Evolutionary conservation across 1,139 yeast species (phyloP), one percentile per base, ranked within the genome.

Genomic region (Pneumocystis murina): DNA sequence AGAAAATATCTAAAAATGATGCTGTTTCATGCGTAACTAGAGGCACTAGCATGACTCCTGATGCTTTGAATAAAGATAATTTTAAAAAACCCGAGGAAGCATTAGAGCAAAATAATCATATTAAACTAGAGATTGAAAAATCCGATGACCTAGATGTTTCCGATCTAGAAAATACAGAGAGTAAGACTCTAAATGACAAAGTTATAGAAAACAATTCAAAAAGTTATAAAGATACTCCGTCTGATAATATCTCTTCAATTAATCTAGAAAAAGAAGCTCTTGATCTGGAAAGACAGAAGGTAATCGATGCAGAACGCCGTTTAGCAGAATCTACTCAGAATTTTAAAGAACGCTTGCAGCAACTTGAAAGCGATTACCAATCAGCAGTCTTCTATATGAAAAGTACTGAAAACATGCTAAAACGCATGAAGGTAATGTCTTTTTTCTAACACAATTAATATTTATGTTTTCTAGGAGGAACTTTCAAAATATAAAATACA

Each of bases 311-410:
- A 7, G 67, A 63, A 54, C 62, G 61, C 33, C 63, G 63, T 55
- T 41, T 66, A 43, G 62, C 62, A 20, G 65, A 61, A 62, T 55
- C 62, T 36, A 60, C 65, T 28, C 64, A 61, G 10, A 63, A 63
- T 33, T 64, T 54, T 59, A 63, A 61, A 43, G 66, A 64, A 24
- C 66, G 67, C 5, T 41, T 63, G 54, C 59, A 62, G 43, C 66
- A 67, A 43, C 63, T 67, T 20, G 67, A 67, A 62, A 55, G 62
- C 8, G 68, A 64, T 59, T 66, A 66, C 40, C 64, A 67, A 43
- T 60, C 65, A 38, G 67, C 69, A 14, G 65, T 67, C 16, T 62
- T 66, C 55, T 67, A 67, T 48, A 68, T 67, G 60, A 62, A 65
- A 58, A 64, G 67, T 7, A 66, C 68, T 8, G 69, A 67, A 60